Base-by-base conservation (phyloP, 257 asterid species). In the Solanum tarapatanum region DNA sequence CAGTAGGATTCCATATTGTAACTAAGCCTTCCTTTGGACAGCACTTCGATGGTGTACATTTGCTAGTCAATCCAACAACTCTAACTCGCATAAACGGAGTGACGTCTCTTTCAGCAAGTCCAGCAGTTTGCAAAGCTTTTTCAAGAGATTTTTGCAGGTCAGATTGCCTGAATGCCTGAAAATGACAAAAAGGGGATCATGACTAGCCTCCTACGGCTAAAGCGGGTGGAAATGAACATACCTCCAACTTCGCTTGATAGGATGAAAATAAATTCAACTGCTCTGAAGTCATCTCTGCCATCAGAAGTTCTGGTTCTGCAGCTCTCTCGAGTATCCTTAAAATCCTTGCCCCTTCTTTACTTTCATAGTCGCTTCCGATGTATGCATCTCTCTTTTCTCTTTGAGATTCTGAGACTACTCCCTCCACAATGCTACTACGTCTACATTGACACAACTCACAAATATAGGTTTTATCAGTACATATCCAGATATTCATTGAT, bases 261-360 rank as follows among this genome's bases (percentile, higher is more conserved):
- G 97, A 89, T 88, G 96, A 90, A 92, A 96, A 94, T 70, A 96
- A 93, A 87, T 92, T 91, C 68, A 96, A 91, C 88, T 97, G 98
- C 84, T 93, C 95, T 28, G 97, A 91, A 90, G 94, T 95, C 99
- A 97, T 96, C 88, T 95, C 99, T 32, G 99, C 99, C 99, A 97
- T 96, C 90, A 97, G 89, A 88, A 97, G 82, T 89, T 97, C 99
- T 48, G 99, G 99, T 88, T 97, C 99, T 86, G 99, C 99, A 89
- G 98, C 90, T 85, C 96, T 92, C 94, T 97, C 99, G n/a, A 97
- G 98, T 84, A 97, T 88, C 93, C 91, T 96, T 93, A 94, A 92
- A 87, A 97, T 91, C 91, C 93, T 93, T 89, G 99, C 99, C 87
- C 99, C 99, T 92, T 95, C 98, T 87, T 93, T 98, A 91, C 92